Percentiles rank a stretch among this genome's conserved stretches.
phyloP scores from a whole-genome alignment of 805 yeast genomes.

The Cyberlindnera mississippiensis region DNA sequence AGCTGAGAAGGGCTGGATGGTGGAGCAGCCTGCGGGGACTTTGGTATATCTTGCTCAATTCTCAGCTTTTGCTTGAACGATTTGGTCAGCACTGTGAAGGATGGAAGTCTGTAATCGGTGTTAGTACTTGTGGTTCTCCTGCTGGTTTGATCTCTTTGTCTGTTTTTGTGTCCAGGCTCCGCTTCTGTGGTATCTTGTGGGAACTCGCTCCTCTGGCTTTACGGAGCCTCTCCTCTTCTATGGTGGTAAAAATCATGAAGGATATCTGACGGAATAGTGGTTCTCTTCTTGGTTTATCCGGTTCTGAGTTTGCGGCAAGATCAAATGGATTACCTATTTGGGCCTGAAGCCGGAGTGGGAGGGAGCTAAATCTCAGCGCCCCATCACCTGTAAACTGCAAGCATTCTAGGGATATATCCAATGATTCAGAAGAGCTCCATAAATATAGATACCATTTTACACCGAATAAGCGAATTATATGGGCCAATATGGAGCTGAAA shows the following conservation, averaged over 20 bases:
- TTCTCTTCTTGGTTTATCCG: neutral
- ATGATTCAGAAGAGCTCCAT: too few species aligned
- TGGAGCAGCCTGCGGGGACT: neutral
- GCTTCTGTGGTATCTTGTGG: too few species aligned
- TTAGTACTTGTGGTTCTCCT: conserved; percentile 11
- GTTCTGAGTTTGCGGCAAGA: conserved; percentile 4
- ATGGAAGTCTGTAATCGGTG: conserved; percentile 22
- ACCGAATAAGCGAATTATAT: too few species aligned
- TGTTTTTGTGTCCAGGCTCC: neutral
- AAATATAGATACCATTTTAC: too few species aligned
- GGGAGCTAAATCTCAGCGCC: neutral
- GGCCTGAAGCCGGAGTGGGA: too few species aligned
- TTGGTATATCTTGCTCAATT: conserved; percentile 3
- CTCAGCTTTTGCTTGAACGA: conserved; percentile 9
- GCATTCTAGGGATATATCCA: too few species aligned
- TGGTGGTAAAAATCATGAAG: too few species aligned
- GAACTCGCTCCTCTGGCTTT: too few species aligned
- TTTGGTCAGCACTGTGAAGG: conserved; percentile 24
- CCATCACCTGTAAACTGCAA: neutral
- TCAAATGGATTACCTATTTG: conserved; percentile 11
- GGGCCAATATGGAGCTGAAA: neutral
- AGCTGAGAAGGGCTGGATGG: neutral
- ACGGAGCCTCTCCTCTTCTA: too few species aligned
- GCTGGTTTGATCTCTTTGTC: neutral
- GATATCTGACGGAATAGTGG: neutral